Conservation (phyloP, 495 filamentous ascomycete species). For the Aspergillus sclerotiicarbonarius region DNA sequence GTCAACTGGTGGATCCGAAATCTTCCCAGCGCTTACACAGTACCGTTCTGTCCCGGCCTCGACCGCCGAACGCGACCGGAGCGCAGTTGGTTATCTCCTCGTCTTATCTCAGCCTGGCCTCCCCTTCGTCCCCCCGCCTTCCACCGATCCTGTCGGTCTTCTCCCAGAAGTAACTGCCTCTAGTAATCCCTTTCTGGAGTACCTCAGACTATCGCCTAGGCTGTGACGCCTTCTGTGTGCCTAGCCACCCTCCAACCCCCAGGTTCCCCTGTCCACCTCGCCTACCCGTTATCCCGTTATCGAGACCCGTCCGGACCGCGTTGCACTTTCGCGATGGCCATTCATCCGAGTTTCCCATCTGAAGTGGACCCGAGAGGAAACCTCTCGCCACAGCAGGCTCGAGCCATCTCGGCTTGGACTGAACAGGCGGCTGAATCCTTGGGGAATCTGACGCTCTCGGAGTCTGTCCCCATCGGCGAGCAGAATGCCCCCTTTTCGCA, state of each 20-base stretch:
- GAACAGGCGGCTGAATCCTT: slow-evolving; percentile 49
- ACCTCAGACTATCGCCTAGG: background rate
- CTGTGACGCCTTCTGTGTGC: slow-evolving; percentile 2
- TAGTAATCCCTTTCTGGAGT: background rate
- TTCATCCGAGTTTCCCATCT: slow-evolving; percentile 38
- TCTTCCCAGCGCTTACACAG: slow-evolving; percentile 1
- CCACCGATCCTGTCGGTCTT: background rate
- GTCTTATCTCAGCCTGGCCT: slow-evolving; percentile 6
- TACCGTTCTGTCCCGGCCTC: background rate
- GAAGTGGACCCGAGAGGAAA: slow-evolving; percentile 24
- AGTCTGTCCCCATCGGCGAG: slow-evolving; percentile 19
- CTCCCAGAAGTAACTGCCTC: background rate
- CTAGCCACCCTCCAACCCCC: background rate
- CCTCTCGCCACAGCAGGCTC: slow-evolving; percentile 43
- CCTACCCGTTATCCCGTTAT: slow-evolving; percentile 1
- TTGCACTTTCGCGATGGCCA: slow-evolving; percentile 33
- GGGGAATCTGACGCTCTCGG: slow-evolving; percentile 40
- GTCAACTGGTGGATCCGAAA: slow-evolving; percentile 10
- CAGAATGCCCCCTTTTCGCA: slow-evolving; percentile 12
- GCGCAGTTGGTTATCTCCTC: slow-evolving; percentile 10
- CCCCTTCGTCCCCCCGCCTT: background rate
- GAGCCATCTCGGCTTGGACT: slow-evolving; percentile 52
- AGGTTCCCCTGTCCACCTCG: background rate
- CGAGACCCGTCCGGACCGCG: background rate
- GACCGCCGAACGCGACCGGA: slow-evolving; percentile 17